phyloP scores from a whole-genome alignment of 805 yeast genomes.

The Sugiyamaella lignohabitans region DNA sequence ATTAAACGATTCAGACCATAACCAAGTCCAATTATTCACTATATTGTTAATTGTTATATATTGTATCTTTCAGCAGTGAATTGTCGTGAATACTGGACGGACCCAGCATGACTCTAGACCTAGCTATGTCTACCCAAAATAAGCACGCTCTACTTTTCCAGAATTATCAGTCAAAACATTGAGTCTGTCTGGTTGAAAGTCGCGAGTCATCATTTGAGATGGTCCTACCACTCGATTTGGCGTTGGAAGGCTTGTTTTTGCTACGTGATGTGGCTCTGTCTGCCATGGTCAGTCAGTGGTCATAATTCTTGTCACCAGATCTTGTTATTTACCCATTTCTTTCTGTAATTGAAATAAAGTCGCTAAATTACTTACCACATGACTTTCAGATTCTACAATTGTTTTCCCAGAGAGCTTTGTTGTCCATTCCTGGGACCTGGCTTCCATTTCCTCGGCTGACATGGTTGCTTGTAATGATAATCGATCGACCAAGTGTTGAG shows the following conservation, averaged over 20 bases:
- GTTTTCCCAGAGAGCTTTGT: slow-evolving; percentile 13
- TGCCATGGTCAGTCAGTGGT: not conserved
- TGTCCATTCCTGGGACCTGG: slow-evolving; percentile 13
- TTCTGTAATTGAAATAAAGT: not conserved
- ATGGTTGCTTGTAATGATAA: too few species aligned
- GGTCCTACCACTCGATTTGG: slow-evolving; percentile 21
- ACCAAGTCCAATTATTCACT: too few species aligned
- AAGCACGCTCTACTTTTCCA: slow-evolving; percentile 18
- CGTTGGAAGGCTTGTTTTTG: slow-evolving; percentile 16
- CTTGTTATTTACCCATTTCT: too few species aligned
- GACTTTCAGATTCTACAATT: slow-evolving; percentile 8
- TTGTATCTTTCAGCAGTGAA: too few species aligned
- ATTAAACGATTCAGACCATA: too few species aligned
- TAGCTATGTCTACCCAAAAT: slow-evolving; percentile 23
- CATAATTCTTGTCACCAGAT: too few species aligned
- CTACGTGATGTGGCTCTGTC: not conserved
- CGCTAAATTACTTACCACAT: not conserved
- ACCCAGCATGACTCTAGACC: too few species aligned
- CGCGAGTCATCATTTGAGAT: slow-evolving; percentile 20
- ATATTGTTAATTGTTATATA: too few species aligned
- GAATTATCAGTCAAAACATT: slow-evolving; percentile 18
- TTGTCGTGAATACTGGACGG: too few species aligned
- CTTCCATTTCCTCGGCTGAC: slow-evolving; percentile 4
- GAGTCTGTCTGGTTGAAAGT: slow-evolving; percentile 21
- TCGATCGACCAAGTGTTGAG: too few species aligned